These are phyloP conservation scores for Fusarium pilosicola DNA, from an alignment of 2,329 filamentous ascomycete species.

Conservation along the genomic window DNA sequence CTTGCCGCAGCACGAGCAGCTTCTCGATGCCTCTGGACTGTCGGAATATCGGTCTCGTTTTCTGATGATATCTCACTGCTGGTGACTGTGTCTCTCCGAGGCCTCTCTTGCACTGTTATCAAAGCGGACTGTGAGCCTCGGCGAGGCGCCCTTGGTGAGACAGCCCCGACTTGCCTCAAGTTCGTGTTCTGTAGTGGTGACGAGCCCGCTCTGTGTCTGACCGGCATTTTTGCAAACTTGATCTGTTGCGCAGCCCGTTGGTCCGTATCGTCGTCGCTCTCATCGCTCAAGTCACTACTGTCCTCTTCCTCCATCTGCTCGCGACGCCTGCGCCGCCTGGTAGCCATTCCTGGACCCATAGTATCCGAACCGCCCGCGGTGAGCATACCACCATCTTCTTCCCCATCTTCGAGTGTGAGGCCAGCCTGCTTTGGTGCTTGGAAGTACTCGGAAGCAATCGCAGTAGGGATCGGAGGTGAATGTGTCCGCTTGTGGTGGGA, in stretches of 20 bases:
- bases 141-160: conserved; percentile 62
- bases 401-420: conserved; percentile 74
- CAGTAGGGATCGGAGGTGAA: conserved; percentile 86
- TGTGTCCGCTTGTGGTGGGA: conserved; percentile 84
- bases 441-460: conserved; percentile 85
- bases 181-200: conserved; percentile 81
- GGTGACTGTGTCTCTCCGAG: conserved; percentile 79
- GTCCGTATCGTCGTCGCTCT: conserved; percentile 82
- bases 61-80: conserved; percentile 87
- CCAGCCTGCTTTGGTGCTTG: conserved; percentile 73
- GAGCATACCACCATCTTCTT: conserved; percentile 78
- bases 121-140: conserved; percentile 78
- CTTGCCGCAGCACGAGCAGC: conserved; percentile 66
- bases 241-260: conserved; percentile 87
- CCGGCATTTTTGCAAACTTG: conserved; percentile 95
- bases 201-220: conserved; percentile 85
- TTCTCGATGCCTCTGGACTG: conserved; percentile 71
- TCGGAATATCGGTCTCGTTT: conserved; percentile 77
- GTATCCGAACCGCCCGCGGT: conserved; percentile 75
- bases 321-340: conserved; percentile 71
- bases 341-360: conserved; percentile 72
- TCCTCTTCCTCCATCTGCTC: conserved; percentile 87
- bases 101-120: conserved; percentile 75
- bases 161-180: conserved; percentile 61
- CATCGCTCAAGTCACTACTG: conserved; percentile 85